phyloP scores from a whole-genome alignment of 2,329 filamentous ascomycete species.

The Metarhizium anisopliae region DNA sequence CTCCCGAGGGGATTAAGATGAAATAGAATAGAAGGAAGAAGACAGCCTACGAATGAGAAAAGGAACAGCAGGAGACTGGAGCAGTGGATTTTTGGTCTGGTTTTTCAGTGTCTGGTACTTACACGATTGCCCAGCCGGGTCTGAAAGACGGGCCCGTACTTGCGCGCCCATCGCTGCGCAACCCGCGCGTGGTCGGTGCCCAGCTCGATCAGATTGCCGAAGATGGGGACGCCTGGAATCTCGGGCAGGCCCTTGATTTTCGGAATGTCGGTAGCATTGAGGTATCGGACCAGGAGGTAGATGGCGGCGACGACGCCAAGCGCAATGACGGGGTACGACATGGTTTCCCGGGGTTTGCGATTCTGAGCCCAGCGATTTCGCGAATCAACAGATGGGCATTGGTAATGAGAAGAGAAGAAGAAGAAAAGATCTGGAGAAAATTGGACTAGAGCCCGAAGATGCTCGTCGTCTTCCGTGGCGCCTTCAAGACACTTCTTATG shows the following conservation, averaged over 20 bases:
- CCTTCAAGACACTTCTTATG: no score
- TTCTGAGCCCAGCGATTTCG: no score
- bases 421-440: no score
- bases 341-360: not conserved
- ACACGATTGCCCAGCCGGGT: constrained; percentile 60
- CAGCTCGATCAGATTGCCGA: constrained; percentile 55
- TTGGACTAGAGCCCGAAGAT: no score
- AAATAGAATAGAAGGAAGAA: not conserved
- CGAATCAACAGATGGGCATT: no score
- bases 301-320: constrained; percentile 8
- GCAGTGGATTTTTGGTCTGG: no score
- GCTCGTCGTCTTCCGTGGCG: no score
- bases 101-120: constrained; percentile 4
- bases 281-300: constrained; percentile 18
- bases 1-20: no score
- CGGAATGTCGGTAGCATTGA: constrained; percentile 44
- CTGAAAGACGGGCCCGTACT: constrained; percentile 57
- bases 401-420: no score
- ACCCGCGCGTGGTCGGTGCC: constrained; percentile 47
- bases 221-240: constrained; percentile 51
- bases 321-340: constrained; percentile 12
- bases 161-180: constrained; percentile 46
- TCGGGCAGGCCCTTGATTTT: constrained; percentile 55
- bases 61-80: no score
- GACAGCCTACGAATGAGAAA: not conserved